These are phyloP conservation scores for Cadophora sp. DNA, from an alignment of 2,329 filamentous ascomycete species.

Conservation along the genomic window DNA sequence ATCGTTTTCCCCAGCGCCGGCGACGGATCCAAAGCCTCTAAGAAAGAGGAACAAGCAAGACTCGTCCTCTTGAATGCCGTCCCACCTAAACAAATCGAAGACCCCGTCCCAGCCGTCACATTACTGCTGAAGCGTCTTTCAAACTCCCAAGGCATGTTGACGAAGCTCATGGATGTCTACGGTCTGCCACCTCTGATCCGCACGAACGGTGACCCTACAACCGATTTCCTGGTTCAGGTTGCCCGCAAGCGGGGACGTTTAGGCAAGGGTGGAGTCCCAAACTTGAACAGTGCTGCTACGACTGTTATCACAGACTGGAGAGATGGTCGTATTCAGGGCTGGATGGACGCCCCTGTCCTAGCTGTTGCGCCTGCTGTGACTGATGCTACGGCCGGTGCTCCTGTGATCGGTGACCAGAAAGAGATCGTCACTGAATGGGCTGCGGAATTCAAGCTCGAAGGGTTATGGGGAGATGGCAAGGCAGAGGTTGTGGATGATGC, in stretches of 20 bases:
- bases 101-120: slow-evolving; percentile 85
- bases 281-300: slow-evolving; percentile 86
- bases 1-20: slow-evolving; percentile 86
- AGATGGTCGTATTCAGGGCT: slow-evolving; percentile 92
- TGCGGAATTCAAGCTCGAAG: slow-evolving; percentile 93
- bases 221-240: slow-evolving; percentile 93
- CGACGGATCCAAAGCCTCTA: slow-evolving; percentile 58
- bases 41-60: slow-evolving; percentile 78
- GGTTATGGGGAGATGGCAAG: slow-evolving; percentile 79
- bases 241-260: slow-evolving; percentile 90
- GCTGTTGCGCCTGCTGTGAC: slow-evolving; percentile 54
- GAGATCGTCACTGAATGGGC: slow-evolving; percentile 92
- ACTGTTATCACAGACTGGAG: slow-evolving; percentile 96
- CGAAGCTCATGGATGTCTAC: slow-evolving; percentile 84
- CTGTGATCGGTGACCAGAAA: slow-evolving; percentile 71
- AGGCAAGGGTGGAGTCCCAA: slow-evolving; percentile 88
- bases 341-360: slow-evolving; percentile 79
- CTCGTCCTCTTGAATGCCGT: slow-evolving; percentile 90
- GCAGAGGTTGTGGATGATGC: slow-evolving; percentile 37
- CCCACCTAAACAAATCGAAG: slow-evolving; percentile 91
- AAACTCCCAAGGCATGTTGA: slow-evolving; percentile 72
- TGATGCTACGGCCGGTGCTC: slow-evolving; percentile 48
- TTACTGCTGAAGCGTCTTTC: slow-evolving; percentile 85
- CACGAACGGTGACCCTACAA: slow-evolving; percentile 76
- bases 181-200: slow-evolving; percentile 80